Percentiles rank a stretch among this genome's conserved stretches.
phyloP scores from a whole-genome alignment of 805 yeast species.

The Sugiyamaella floridensis region DNA sequence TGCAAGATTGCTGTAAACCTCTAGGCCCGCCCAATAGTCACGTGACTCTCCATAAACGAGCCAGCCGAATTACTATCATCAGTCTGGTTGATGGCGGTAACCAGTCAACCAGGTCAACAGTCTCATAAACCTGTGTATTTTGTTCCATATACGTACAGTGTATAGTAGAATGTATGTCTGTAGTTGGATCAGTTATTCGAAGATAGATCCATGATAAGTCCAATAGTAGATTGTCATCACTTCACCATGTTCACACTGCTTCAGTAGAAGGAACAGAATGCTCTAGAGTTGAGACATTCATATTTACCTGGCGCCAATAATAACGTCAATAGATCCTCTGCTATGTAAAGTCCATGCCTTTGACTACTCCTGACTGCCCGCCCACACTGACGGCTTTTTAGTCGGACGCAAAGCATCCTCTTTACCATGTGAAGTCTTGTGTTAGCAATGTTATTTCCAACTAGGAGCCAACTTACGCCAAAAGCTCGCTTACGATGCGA shows the following conservation, averaged over 20 bases:
- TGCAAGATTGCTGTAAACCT: background rate
- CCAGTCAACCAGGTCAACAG: background rate
- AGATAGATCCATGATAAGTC: too few species aligned
- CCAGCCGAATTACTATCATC: background rate
- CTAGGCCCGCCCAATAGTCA: background rate
- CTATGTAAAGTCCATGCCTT: too few species aligned
- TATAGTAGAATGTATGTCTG: too few species aligned
- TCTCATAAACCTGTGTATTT: too few species aligned
- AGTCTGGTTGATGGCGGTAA: background rate
- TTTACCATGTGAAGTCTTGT: background rate
- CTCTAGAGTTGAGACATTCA: too few species aligned
- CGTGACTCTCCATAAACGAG: background rate
- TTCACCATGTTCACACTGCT: too few species aligned
- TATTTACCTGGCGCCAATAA: too few species aligned
- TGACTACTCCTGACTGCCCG: background rate
- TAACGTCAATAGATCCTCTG: too few species aligned
- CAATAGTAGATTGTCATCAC: too few species aligned
- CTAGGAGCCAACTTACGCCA: background rate
- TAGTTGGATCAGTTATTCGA: too few species aligned
- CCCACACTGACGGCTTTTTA: slow-evolving; percentile 5
- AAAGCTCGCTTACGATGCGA: slow-evolving; percentile 1
- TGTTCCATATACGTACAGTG: too few species aligned
- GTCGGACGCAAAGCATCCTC: background rate
- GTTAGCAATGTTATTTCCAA: background rate
- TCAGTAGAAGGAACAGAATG: too few species aligned